Conservation (phyloP, 140 eudicot genomes). For the Flaveria floridana region DNA sequence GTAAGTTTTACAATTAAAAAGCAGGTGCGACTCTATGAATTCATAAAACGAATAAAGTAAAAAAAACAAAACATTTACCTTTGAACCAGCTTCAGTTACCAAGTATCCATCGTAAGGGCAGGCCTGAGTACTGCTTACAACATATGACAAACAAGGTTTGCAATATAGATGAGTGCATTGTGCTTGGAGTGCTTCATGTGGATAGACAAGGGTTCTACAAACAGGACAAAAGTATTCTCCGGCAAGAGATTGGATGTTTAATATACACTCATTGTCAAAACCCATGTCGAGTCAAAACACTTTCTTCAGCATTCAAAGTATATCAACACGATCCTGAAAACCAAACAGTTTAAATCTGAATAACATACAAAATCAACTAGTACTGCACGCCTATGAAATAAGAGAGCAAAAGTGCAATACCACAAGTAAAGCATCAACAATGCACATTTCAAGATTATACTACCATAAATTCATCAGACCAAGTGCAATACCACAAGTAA, state of each 20-base stretch:
- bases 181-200: slow-evolving; percentile 87
- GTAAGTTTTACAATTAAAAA: background rate
- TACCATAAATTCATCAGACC: background rate
- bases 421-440: background rate
- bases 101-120: slow-evolving; percentile 96
- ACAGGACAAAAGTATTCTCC: slow-evolving; percentile 99
- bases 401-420: background rate
- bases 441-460: slow-evolving; percentile 9
- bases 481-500: background rate
- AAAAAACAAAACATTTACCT: slow-evolving; percentile 40
- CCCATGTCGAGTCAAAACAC: slow-evolving; percentile 59
- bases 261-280: slow-evolving; percentile 83
- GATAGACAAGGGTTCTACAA: slow-evolving; percentile 92
- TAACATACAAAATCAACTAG: slow-evolving; percentile 1
- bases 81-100: slow-evolving; percentile 85
- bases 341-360: background rate
- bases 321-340: slow-evolving; percentile 29
- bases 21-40: background rate
- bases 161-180: slow-evolving; percentile 92
- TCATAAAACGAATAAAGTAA: background rate
- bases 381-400: background rate
- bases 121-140: slow-evolving; percentile 77
- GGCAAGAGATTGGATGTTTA: slow-evolving; percentile 77
- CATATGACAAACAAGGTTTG: slow-evolving; percentile 81
- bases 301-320: slow-evolving; percentile 32